Evolutionary conservation across 1,284 basidiomycete genomes (phyloP).

Genomic region (Xanthoconium separans): DNA sequence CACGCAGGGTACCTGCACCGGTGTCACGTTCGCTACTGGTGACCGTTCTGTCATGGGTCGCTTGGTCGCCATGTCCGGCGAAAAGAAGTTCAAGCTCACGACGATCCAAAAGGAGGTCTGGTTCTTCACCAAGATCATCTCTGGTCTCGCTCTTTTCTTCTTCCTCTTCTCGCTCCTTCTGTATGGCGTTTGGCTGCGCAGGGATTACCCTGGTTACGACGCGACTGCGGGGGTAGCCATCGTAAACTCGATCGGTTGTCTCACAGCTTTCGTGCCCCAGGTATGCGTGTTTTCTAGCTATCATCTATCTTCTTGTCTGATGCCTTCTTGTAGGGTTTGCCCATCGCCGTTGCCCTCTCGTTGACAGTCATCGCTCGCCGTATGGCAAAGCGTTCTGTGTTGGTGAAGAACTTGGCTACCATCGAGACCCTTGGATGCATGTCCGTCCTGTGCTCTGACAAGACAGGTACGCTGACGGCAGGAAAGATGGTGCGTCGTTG

Average conservation of each 20-base stretch:
- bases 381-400: slow-evolving; percentile 50
- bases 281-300: slow-evolving; percentile 14
- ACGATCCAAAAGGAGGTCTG: slow-evolving; percentile 48
- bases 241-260: slow-evolving; percentile 46
- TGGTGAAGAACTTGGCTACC: slow-evolving; percentile 59
- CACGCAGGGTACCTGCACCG: slow-evolving; percentile 55
- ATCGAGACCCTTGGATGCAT: slow-evolving; percentile 61
- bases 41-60: slow-evolving; percentile 59
- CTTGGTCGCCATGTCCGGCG: slow-evolving; percentile 52
- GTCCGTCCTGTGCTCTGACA: slow-evolving; percentile 58
- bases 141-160: slow-evolving; percentile 38
- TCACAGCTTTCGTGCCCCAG: slow-evolving; percentile 49
- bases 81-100: slow-evolving; percentile 49
- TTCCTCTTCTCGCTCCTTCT: slow-evolving; percentile 42
- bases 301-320: not conserved
- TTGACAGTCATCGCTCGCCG: slow-evolving; percentile 49
- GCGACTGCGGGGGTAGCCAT: slow-evolving; percentile 38
- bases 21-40: slow-evolving; percentile 57
- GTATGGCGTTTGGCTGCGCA: slow-evolving; percentile 45
- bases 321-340: slow-evolving; percentile 38
- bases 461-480: slow-evolving; percentile 47
- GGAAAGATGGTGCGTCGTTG: slow-evolving; percentile 35
- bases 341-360: slow-evolving; percentile 47
- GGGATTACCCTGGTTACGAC: slow-evolving; percentile 37
- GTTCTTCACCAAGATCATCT: slow-evolving; percentile 49